Evolutionary conservation across 192 early-diverging fungal genomes (phyloP).

Genomic region (Umbelopsis vinacea): DNA sequence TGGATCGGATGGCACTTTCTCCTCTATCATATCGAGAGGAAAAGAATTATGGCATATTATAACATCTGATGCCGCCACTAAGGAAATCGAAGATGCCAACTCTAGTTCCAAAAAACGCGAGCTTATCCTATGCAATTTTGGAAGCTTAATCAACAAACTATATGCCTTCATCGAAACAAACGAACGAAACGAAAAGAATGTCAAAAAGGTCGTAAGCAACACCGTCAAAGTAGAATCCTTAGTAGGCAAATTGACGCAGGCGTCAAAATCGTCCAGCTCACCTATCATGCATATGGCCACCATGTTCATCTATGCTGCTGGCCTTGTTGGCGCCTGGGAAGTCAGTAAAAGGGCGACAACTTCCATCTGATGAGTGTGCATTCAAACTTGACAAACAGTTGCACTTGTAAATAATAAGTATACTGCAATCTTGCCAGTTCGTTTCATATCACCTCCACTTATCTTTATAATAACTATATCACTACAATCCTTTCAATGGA

Average conservation of each 20-base stretch:
- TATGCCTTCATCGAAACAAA: conserved; percentile 18
- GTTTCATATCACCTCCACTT: too few relatives aligned
- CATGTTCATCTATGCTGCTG: conserved; percentile 1
- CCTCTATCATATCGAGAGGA: not conserved
- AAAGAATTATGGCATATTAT: conserved; percentile 12
- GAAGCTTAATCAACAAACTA: conserved; percentile 9
- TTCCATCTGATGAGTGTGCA: not conserved
- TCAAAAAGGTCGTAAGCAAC: conserved; percentile 13
- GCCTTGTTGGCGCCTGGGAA: conserved; percentile 11
- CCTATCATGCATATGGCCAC: conserved; percentile 2
- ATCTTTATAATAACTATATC: too few relatives aligned
- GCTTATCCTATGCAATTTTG: conserved; percentile 5
- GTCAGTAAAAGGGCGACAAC: not conserved
- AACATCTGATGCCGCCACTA: not conserved
- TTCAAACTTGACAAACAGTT: not conserved
- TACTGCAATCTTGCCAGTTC: too few relatives aligned
- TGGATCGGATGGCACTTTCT: not conserved
- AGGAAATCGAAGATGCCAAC: not conserved
- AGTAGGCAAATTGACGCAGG: conserved; percentile 8
- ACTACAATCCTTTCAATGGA: too few relatives aligned
- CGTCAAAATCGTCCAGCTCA: not conserved
- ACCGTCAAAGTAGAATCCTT: conserved; percentile 16
- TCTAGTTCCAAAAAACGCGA: not conserved
- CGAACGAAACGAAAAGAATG: conserved; percentile 20
- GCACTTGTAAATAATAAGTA: not conserved